Evolutionary conservation across 2,329 filamentous ascomycete genomes (phyloP).

Genomic region (Cylindrodendrum hubeiense): DNA sequence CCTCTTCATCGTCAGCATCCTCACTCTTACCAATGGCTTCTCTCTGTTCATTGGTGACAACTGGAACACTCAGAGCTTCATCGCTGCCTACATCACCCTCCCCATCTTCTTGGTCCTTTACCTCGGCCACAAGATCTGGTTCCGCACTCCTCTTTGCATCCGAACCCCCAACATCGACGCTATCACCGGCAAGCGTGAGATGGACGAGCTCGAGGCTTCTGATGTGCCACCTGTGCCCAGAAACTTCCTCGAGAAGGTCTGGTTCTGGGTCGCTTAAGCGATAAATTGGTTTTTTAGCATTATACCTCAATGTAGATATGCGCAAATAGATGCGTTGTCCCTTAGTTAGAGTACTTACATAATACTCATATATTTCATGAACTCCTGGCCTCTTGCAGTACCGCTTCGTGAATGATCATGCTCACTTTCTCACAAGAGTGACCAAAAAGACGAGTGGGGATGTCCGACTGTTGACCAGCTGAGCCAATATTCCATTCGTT

Average conservation of each 20-base stretch:
- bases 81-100: slow-evolving; percentile 73
- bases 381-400: neutral
- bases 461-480: too few relatives aligned
- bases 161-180: slow-evolving; percentile 26
- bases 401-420: neutral
- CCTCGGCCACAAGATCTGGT: slow-evolving; percentile 60
- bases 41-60: slow-evolving; percentile 76
- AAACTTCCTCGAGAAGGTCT: slow-evolving; percentile 64
- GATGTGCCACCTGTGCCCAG: slow-evolving; percentile 61
- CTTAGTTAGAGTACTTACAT: slow-evolving; percentile 1
- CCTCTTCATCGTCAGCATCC: slow-evolving; percentile 68
- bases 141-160: slow-evolving; percentile 32
- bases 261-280: slow-evolving; percentile 67
- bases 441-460: too few relatives aligned
- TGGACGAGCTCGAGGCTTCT: slow-evolving; percentile 67
- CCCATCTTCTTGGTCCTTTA: slow-evolving; percentile 72
- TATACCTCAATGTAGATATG: neutral
- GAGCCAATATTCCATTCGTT: too few relatives aligned
- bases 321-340: neutral
- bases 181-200: slow-evolving; percentile 70
- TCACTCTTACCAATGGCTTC: slow-evolving; percentile 82
- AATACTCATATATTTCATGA: slow-evolving; percentile 19
- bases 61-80: slow-evolving; percentile 73
- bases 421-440: too few relatives aligned
- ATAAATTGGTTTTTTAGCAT: neutral